Percentiles rank a stretch among this genome's conserved stretches.
phyloP scores from a whole-genome alignment of 352 stramenopile genomes.

The Globisporangium nodosum region DNA sequence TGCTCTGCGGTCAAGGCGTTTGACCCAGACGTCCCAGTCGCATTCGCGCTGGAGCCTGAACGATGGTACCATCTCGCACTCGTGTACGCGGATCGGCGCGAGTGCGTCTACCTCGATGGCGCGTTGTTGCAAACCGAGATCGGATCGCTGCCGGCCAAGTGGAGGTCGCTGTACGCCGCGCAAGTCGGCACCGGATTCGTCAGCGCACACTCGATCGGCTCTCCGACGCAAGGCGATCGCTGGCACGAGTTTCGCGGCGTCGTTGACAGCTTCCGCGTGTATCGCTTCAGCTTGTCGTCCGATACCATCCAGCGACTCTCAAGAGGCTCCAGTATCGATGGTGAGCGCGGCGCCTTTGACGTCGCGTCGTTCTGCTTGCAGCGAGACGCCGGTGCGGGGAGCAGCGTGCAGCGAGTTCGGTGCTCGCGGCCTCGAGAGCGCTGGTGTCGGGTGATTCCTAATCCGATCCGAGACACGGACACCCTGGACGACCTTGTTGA shows the following conservation, averaged over 20 bases:
- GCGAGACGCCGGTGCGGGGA: neutral
- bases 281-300: constrained; percentile 12
- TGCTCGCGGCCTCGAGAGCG: constrained; percentile 17
- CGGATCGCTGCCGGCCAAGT: constrained; percentile 4
- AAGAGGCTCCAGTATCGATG: neutral
- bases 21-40: neutral
- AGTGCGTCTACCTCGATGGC: constrained; percentile 25
- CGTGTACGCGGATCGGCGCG: constrained; percentile 15
- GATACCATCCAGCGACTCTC: constrained; percentile 1
- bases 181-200: constrained; percentile 27
- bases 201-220: constrained; percentile 1
- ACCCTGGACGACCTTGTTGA: neutral
- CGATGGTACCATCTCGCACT: constrained; percentile 36
- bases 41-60: constrained; percentile 9
- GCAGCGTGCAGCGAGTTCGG: constrained; percentile 7
- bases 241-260: constrained; percentile 33
- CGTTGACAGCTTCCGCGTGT: constrained; percentile 27
- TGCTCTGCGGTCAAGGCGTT: constrained; percentile 11
- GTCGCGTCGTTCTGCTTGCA: neutral
- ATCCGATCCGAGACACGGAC: neutral
- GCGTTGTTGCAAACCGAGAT: constrained; percentile 4
- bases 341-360: neutral
- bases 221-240: neutral
- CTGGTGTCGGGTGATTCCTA: neutral
- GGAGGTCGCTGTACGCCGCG: constrained; percentile 11